phyloP scores from a whole-genome alignment of 1,139 yeast species.

The Meyerozyma guilliermondii region DNA sequence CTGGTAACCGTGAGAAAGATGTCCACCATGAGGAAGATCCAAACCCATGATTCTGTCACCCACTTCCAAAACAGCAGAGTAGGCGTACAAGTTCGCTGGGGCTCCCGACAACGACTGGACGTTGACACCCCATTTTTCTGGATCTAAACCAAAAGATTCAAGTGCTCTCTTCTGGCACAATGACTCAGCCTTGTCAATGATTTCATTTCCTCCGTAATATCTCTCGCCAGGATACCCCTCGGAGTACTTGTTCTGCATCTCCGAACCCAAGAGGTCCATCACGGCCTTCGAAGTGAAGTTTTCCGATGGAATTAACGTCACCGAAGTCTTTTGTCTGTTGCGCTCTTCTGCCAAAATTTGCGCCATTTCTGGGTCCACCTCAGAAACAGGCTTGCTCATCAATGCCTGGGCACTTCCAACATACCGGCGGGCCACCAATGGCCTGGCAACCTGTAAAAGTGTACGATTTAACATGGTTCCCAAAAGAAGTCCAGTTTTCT shows the following conservation, averaged over 20 bases:
- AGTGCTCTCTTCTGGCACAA: conserved; percentile 93
- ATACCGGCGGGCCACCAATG: not conserved
- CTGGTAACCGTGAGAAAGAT: conserved; percentile 96
- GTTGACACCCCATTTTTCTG: conserved; percentile 95
- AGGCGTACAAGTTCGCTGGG: conserved; percentile 95
- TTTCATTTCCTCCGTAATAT: conserved; percentile 89
- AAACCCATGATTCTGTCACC: conserved; percentile 97
- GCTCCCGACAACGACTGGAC: conserved; percentile 96
- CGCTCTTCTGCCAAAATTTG: conserved; percentile 81
- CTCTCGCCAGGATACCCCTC: conserved; percentile 89
- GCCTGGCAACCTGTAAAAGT: not conserved
- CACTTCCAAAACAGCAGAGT: conserved; percentile 90
- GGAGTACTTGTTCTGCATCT: conserved; percentile 88
- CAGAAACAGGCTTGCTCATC: conserved; percentile 58
- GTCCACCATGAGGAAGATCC: conserved; percentile 97
- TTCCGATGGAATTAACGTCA: conserved; percentile 93
- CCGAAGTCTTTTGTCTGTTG: conserved; percentile 90
- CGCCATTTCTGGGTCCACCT: conserved; percentile 79
- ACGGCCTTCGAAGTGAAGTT: conserved; percentile 96
- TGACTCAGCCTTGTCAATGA: conserved; percentile 87
- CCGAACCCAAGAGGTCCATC: conserved; percentile 94
- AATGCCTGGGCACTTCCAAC: conserved; percentile 35
- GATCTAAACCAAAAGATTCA: conserved; percentile 72
- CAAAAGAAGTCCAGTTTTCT: not conserved
- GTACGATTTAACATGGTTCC: not conserved